These are phyloP conservation scores for Cornus suecica DNA, from an alignment of 148 eudicot genomes.

Conservation along the genomic window DNA sequence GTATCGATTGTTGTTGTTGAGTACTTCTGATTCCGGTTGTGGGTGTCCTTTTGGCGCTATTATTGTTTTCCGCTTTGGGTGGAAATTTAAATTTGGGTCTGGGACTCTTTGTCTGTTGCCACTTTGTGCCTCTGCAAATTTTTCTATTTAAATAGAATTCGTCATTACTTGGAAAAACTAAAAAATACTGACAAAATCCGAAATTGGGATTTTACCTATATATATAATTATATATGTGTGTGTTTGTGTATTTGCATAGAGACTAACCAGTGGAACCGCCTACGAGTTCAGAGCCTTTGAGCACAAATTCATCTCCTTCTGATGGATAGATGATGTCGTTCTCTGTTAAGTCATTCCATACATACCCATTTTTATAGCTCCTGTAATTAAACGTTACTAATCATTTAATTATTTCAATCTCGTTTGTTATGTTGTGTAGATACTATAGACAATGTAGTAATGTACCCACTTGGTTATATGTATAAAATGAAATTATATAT, in stretches of 20 bases:
- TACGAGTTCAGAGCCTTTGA: constrained; percentile 79
- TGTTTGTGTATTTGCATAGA: too few relatives aligned
- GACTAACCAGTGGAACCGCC: constrained; percentile 43
- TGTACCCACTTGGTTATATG: too few relatives aligned
- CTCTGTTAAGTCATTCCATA: constrained; percentile 88
- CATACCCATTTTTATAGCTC: constrained; percentile 92
- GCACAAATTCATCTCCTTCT: constrained; percentile 79
- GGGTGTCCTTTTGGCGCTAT: constrained; percentile 23
- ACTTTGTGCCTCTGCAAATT: constrained; percentile 11
- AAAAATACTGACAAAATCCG: background rate
- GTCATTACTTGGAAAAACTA: background rate
- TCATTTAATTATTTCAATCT: too few relatives aligned
- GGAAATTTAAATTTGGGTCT: constrained; percentile 10
- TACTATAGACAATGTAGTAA: too few relatives aligned
- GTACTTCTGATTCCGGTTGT: constrained; percentile 6
- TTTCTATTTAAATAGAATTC: constrained; percentile 2
- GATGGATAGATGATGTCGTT: constrained; percentile 68
- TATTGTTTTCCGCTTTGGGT: constrained; percentile 24
- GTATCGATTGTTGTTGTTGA: background rate
- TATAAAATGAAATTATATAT: too few relatives aligned
- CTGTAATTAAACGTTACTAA: constrained; percentile 25
- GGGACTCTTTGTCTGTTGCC: constrained; percentile 16
- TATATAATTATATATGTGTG: too few relatives aligned
- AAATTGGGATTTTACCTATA: background rate
- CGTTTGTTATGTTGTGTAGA: too few relatives aligned